These are phyloP conservation scores for Aspergillus pseudoviridinutans DNA, from an alignment of 2,329 filamentous ascomycete species.

Conservation along the genomic window DNA sequence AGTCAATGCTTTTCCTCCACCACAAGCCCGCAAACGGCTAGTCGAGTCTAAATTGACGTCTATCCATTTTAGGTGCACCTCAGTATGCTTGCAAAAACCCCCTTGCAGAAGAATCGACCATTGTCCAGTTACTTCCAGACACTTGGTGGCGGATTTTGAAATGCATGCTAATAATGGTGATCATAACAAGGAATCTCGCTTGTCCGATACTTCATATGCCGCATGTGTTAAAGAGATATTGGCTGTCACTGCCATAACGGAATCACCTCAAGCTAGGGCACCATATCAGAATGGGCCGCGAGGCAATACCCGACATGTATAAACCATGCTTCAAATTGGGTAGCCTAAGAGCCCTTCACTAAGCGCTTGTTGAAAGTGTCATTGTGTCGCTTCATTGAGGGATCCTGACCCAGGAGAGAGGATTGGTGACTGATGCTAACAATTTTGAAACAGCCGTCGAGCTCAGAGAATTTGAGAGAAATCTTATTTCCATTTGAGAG, in stretches of 20 bases:
- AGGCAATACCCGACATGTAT: too few species aligned
- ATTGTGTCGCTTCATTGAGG: not conserved
- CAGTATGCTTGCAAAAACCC: conserved; percentile 16
- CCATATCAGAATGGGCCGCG: not conserved
- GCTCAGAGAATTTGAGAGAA: not conserved
- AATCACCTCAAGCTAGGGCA: not conserved
- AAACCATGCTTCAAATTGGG: not conserved
- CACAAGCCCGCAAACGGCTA: not conserved
- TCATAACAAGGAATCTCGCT: not conserved
- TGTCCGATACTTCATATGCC: not conserved
- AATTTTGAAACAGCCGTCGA: not conserved
- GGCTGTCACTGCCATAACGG: not conserved
- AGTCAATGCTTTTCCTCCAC: not conserved
- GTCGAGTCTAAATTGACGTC: not conserved
- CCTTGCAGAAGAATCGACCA: conserved; percentile 1
- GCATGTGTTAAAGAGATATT: too few species aligned
- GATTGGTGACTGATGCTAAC: not conserved
- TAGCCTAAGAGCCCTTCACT: not conserved
- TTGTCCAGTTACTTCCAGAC: not conserved
- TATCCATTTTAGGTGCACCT: conserved; percentile 7
- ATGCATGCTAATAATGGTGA: not conserved
- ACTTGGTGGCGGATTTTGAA: not conserved
- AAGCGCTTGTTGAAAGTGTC: not conserved
- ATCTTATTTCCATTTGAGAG: not conserved
- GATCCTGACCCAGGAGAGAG: not conserved